Base-by-base conservation (phyloP, 108 stramenopile species). In the Cyclotella cryptica region DNA sequence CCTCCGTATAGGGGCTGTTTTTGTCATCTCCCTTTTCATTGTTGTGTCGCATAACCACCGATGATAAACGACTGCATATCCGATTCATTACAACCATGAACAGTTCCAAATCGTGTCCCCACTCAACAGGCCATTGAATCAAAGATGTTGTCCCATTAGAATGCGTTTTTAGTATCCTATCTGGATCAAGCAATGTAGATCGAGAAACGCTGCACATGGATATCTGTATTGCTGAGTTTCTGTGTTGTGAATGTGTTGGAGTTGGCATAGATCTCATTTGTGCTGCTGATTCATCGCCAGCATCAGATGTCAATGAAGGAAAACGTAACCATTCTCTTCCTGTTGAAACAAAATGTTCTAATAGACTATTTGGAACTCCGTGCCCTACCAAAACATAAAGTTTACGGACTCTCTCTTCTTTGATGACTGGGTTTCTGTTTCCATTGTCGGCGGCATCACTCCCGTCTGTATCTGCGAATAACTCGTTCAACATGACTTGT, bases 11-110 rank as follows among this genome's bases (percentile, higher is more conserved):
- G 14, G 27, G 11, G 2, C 11, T 17, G 1, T 27, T n/a, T n/a
- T n/a, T n/a, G n/a, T n/a, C n/a, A n/a, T n/a, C 29, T 21, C 19
- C 10, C 14, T 19, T 1, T 26, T 49, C 7, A 63, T 35, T 3
- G 47, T 45, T 46, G 46, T 39, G 21, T 2, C 13, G 24, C 52
- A 65, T 15, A 9, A 46, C 78, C 26, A 71, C 13, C 4, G 70
- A 63, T 0, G 78, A 63, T 29, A 79, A 71, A 24, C 70, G 78
- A 66, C 78, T 79, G n/a, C 70, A 70, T 17, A 79, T 79, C n/a
- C 78, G 42, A 62, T 79, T 63, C 78, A 79, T 79, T 9, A 71
- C 70, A 19, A 79, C 78, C 78, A 79, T 65, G 55, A 57, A 79
- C 64, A 79, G 47, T 35, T 79, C 71, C n/a, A 79, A 66, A 47